Evolutionary conservation across 441 rosid species (phyloP).

Genomic region (Eugenia klotzschiana): DNA sequence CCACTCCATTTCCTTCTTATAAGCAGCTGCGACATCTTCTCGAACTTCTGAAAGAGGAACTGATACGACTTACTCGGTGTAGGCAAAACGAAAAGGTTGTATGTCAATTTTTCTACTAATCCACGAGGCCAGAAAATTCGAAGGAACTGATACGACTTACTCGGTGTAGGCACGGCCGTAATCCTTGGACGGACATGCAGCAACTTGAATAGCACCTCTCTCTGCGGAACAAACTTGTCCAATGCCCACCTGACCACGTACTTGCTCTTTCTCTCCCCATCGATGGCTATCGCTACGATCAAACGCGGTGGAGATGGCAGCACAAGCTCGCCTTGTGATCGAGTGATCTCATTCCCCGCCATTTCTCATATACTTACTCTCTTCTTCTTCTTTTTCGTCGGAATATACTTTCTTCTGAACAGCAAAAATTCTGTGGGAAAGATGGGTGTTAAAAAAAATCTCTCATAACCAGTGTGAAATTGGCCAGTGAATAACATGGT

Average conservation of each 20-base stretch:
- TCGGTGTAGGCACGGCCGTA: slow-evolving; percentile 52
- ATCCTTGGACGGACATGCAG: slow-evolving; percentile 53
- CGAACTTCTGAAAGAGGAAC: slow-evolving; percentile 64
- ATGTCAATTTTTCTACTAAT: background rate
- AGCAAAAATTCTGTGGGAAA: background rate
- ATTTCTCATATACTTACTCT: slow-evolving; percentile 1
- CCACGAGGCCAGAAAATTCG: background rate
- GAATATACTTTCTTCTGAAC: background rate
- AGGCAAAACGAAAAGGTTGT: background rate
- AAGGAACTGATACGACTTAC: slow-evolving; percentile 27
- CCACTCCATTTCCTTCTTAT: slow-evolving; percentile 49
- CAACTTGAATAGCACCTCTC: slow-evolving; percentile 36
- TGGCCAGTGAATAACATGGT: background rate
- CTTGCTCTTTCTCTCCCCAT: slow-evolving; percentile 50
- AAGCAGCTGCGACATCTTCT: slow-evolving; percentile 61
- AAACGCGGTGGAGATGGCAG: slow-evolving; percentile 21
- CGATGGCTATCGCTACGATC: slow-evolving; percentile 47
- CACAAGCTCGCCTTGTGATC: slow-evolving; percentile 5
- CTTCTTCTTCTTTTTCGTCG: background rate
- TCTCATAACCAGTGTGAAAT: background rate
- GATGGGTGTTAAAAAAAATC: background rate
- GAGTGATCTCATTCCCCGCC: slow-evolving; percentile 22
- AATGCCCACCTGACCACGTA: slow-evolving; percentile 58
- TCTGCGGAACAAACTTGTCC: slow-evolving; percentile 49
- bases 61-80: too few species aligned